Evolutionary conservation across 495 filamentous ascomycete species (phyloP).

Genomic region (Jackrogersella multiformis): DNA sequence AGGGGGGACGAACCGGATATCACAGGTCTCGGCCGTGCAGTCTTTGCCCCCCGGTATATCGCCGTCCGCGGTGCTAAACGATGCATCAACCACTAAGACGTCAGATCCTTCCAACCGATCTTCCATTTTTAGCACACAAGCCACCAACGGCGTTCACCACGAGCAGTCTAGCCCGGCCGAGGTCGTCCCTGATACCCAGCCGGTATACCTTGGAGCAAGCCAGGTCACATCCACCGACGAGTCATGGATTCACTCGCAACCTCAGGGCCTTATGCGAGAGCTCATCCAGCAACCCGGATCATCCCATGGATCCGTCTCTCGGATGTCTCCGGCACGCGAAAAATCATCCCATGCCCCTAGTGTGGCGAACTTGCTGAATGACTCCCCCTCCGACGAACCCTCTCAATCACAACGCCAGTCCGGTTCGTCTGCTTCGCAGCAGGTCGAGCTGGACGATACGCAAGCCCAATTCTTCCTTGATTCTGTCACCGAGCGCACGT

Average conservation of each 20-base stretch:
- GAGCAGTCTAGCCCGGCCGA: slow-evolving; percentile 44
- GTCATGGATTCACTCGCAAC: slow-evolving; percentile 62
- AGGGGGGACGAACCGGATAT: slow-evolving; percentile 55
- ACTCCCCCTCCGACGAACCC: slow-evolving; percentile 35
- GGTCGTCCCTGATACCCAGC: slow-evolving; percentile 69
- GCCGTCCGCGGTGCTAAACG: slow-evolving; percentile 78
- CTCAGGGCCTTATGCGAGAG: slow-evolving; percentile 56
- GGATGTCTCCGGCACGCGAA: slow-evolving; percentile 29
- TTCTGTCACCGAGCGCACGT: slow-evolving; percentile 69
- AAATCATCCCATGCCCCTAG: slow-evolving; percentile 48
- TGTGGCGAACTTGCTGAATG: slow-evolving; percentile 50
- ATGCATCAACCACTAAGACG: slow-evolving; percentile 88
- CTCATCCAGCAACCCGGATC: slow-evolving; percentile 49
- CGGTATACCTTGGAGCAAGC: slow-evolving; percentile 42
- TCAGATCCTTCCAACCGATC: slow-evolving; percentile 70
- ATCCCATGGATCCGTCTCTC: slow-evolving; percentile 45
- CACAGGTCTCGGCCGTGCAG: slow-evolving; percentile 78
- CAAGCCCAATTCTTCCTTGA: slow-evolving; percentile 65
- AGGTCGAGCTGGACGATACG: slow-evolving; percentile 66
- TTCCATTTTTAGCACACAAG: slow-evolving; percentile 69
- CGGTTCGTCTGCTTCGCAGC: slow-evolving; percentile 44
- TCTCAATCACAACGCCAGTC: slow-evolving; percentile 47
- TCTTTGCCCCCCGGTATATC: slow-evolving; percentile 80
- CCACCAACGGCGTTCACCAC: slow-evolving; percentile 62
- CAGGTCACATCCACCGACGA: slow-evolving; percentile 51